A percentile compares a stretch with the other conserved stretches of the same genome.
Conservation (phyloP, 345 rosid species). For the Linum usitatissimum region DNA sequence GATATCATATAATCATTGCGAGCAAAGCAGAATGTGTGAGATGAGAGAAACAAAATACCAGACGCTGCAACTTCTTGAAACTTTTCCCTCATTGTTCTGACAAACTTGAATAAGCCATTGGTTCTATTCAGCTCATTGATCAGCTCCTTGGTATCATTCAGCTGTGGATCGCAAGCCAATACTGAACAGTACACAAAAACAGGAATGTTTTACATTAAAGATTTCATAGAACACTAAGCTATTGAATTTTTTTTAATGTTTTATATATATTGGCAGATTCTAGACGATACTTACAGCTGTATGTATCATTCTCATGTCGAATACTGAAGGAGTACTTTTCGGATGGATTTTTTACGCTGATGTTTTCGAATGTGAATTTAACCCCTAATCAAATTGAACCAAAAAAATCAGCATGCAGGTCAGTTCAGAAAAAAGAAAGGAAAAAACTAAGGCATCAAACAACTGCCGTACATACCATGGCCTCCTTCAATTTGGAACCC, state of each 20-base stretch:
- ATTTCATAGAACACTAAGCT: not conserved
- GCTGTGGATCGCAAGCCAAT: constrained; percentile 58
- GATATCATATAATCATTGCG: constrained; percentile 7
- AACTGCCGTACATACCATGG: constrained; percentile 37
- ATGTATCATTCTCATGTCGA: constrained; percentile 56
- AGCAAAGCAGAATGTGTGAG: constrained; percentile 6
- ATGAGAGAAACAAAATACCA: constrained; percentile 29
- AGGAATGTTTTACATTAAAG: constrained; percentile 8
- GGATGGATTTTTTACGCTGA: constrained; percentile 37
- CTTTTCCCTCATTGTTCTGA: constrained; percentile 65
- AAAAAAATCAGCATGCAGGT: not conserved
- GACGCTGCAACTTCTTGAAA: constrained; percentile 51
- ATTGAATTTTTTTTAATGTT: not conserved
- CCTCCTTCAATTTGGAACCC: constrained; percentile 82
- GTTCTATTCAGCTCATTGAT: constrained; percentile 61
- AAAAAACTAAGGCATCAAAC: not conserved
- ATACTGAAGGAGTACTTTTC: constrained; percentile 47
- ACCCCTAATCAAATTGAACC: constrained; percentile 44
- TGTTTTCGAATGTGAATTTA: constrained; percentile 58
- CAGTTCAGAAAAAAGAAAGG: not conserved
- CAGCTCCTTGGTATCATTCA: constrained; percentile 49
- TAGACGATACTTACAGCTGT: constrained; percentile 42
- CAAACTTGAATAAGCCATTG: constrained; percentile 76
- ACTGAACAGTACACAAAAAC: constrained; percentile 37
- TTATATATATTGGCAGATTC: not conserved